Conservation (phyloP, 345 rosid species). For the Gossypium stocksii region DNA sequence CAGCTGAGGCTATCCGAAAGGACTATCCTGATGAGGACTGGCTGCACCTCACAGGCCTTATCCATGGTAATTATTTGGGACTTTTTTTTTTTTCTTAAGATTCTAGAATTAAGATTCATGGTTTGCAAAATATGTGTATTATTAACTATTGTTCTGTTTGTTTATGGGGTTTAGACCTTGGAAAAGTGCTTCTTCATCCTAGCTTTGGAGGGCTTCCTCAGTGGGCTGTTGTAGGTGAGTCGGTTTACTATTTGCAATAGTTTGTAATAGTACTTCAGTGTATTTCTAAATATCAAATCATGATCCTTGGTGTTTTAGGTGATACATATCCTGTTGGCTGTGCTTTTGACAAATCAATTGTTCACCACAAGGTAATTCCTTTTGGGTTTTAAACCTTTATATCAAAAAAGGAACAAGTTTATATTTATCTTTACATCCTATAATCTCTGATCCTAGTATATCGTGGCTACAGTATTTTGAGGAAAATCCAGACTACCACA, state of each 20-base stretch:
- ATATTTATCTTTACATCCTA: not conserved
- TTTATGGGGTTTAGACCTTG: constrained; percentile 43
- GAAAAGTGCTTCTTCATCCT: constrained; percentile 56
- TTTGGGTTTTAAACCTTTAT: not conserved
- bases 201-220: constrained; percentile 52
- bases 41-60: constrained; percentile 63
- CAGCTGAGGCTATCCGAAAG: constrained; percentile 59
- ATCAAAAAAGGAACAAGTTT: not conserved
- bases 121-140: constrained; percentile 18
- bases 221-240: constrained; percentile 54
- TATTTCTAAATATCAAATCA: constrained; percentile 34
- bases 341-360: constrained; percentile 65
- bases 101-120: not conserved
- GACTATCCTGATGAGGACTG: constrained; percentile 60
- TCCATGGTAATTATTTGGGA: constrained; percentile 50
- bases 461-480: constrained; percentile 39
- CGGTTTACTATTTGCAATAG: constrained; percentile 35
- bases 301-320: constrained; percentile 37
- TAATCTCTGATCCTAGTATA: not conserved
- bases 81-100: constrained; percentile 40
- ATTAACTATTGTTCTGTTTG: constrained; percentile 3
- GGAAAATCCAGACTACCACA: constrained; percentile 49
- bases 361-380: constrained; percentile 64
- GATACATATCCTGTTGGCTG: constrained; percentile 88
- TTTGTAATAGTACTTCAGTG: constrained; percentile 12